A percentile compares a stretch with the other conserved stretches of the same genome.
These are phyloP conservation scores for Cicer pinnatifidum DNA, from an alignment of 306 rosid species.

Conservation along the genomic window DNA sequence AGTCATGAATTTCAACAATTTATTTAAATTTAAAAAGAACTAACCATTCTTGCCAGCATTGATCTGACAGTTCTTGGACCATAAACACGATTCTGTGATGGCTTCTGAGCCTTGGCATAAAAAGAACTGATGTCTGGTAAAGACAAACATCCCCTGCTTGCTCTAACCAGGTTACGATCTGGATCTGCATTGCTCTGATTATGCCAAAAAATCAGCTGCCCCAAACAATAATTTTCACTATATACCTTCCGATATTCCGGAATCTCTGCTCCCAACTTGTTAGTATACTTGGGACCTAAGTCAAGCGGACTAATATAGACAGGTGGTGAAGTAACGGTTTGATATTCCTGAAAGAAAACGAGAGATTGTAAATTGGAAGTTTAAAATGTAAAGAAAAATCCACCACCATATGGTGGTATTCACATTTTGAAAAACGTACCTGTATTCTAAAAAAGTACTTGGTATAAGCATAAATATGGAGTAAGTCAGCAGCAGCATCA, in stretches of 20 bases:
- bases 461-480: conserved; percentile 92
- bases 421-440: conserved; percentile 53
- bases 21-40: conserved; percentile 34
- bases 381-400: conserved; percentile 13
- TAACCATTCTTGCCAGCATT: conserved; percentile 92
- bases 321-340: conserved; percentile 87
- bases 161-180: conserved; percentile 71
- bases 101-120: conserved; percentile 84
- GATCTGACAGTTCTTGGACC: conserved; percentile 91
- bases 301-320: conserved; percentile 98
- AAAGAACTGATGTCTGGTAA: conserved; percentile 90
- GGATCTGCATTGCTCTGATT: conserved; percentile 87
- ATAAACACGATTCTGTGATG: conserved; percentile 79
- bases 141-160: conserved; percentile 85
- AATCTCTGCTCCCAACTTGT: conserved; percentile 76
- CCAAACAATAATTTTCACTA: conserved; percentile 92
- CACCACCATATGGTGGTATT: conserved; percentile 8
- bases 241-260: conserved; percentile 88
- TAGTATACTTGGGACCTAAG: conserved; percentile 88
- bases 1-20: not conserved
- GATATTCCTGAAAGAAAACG: conserved; percentile 68
- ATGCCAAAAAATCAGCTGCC: conserved; percentile 97
- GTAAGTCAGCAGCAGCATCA: conserved; percentile 98
- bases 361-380: conserved; percentile 29
- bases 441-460: conserved; percentile 83